phyloP scores from a whole-genome alignment of 1,284 basidiomycete genomes.

The Puccinia sorghi region DNA sequence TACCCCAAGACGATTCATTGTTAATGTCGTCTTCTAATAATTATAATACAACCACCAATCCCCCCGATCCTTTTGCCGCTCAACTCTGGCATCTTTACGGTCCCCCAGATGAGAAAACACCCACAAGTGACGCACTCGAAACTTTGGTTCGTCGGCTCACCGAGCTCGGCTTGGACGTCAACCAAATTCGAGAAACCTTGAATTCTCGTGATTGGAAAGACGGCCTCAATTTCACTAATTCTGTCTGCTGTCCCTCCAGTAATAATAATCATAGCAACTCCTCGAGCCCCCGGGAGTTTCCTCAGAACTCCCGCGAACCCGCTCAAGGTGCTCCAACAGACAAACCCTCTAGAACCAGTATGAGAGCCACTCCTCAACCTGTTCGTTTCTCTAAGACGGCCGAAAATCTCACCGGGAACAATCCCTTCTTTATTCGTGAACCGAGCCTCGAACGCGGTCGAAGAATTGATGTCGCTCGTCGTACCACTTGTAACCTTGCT shows the following conservation, averaged over 20 bases:
- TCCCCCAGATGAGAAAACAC: neutral
- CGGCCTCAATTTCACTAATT: neutral
- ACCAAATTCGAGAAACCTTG: constrained; percentile 22
- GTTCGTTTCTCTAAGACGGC: neutral
- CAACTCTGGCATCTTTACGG: constrained; percentile 33
- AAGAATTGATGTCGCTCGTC: neutral
- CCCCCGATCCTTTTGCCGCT: neutral
- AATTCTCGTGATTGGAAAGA: constrained; percentile 39
- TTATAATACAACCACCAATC: too few species aligned
- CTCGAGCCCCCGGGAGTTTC: too few species aligned
- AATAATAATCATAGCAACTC: too few species aligned
- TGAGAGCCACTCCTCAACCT: constrained; percentile 2
- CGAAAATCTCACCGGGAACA: neutral
- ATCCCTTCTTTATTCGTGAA: constrained; percentile 1
- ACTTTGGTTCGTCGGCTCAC: neutral
- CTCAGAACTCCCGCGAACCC: neutral
- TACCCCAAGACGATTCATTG: neutral
- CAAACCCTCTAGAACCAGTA: neutral
- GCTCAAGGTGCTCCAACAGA: too few species aligned
- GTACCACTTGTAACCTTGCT: constrained; percentile 26
- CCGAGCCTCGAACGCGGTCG: constrained; percentile 34
- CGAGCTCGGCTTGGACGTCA: constrained; percentile 22
- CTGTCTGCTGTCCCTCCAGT: too few species aligned
- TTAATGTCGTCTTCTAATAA: neutral
- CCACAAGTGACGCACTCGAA: constrained; percentile 21